Evolutionary conservation across 345 rosid species (phyloP).

Genomic region (Populus simonii): DNA sequence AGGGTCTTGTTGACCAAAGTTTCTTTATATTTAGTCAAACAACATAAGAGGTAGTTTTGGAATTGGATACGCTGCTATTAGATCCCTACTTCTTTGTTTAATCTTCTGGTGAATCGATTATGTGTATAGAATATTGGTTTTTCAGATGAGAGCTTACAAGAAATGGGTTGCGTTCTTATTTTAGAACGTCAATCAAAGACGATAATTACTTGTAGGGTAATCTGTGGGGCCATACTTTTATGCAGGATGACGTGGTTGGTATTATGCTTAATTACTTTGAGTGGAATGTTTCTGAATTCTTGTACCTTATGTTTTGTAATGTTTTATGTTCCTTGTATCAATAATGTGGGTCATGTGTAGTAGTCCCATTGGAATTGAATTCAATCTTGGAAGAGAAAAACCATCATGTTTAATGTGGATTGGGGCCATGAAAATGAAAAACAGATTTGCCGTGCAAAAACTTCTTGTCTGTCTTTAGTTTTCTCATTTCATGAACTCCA

Average conservation of each 20-base stretch:
- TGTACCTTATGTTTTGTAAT: conserved; percentile 6
- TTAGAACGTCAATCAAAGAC: background rate
- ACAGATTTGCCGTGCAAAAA: background rate
- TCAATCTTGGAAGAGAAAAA: conserved; percentile 7
- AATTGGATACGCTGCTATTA: background rate
- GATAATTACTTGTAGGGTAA: conserved; percentile 5
- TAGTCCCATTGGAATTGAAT: conserved; percentile 13
- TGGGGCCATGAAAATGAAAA: background rate
- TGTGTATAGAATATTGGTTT: background rate
- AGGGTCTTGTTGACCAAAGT: background rate
- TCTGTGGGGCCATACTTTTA: conserved; percentile 27
- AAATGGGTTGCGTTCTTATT: conserved; percentile 3
- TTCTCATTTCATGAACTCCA: background rate
- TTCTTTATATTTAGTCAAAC: background rate
- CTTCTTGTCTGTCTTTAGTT: background rate
- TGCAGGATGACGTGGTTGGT: conserved; percentile 18
- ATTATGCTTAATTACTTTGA: conserved; percentile 11
- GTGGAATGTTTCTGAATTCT: conserved; percentile 10
- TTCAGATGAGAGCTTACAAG: conserved; percentile 13
- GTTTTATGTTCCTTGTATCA: background rate
- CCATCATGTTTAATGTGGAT: background rate
- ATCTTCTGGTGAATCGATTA: background rate
- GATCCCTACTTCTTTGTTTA: background rate
- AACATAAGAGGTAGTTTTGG: background rate
- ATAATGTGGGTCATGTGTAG: conserved; percentile 8